Conservation (phyloP, 495 filamentous ascomycete species). For the Echria macrotheca region DNA sequence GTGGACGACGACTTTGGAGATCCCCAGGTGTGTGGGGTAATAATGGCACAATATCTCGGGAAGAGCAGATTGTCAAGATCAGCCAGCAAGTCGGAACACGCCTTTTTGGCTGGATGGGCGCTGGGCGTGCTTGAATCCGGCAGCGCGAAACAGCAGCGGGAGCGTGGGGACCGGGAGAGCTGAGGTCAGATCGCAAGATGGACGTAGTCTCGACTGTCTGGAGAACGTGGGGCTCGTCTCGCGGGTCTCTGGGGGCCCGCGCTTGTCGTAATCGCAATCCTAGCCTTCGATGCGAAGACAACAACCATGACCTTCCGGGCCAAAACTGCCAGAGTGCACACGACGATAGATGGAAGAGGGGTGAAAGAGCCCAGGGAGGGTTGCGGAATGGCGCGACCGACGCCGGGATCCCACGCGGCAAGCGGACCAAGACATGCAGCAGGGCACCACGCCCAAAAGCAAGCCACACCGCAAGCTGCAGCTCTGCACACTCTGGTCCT, state of each 20-base stretch:
- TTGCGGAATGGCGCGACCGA: slow-evolving; percentile 2
- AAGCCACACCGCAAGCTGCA: slow-evolving; percentile 5
- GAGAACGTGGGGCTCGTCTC: slow-evolving; percentile 14
- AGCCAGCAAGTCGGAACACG: slow-evolving; percentile 12
- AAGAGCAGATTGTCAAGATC: slow-evolving; percentile 10
- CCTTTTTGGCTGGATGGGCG: slow-evolving; percentile 13
- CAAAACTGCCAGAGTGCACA: too few relatives aligned
- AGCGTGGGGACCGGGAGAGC: not conserved
- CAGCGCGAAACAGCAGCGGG: not conserved
- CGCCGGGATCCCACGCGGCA: slow-evolving; percentile 5
- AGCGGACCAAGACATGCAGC: not conserved
- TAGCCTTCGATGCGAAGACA: slow-evolving; percentile 12
- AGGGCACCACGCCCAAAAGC: not conserved
- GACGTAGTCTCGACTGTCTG: slow-evolving; percentile 11
- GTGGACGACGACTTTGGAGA: slow-evolving; percentile 17
- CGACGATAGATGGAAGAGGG: too few relatives aligned
- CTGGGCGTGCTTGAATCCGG: not conserved
- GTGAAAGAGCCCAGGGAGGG: not conserved
- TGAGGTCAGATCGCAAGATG: slow-evolving; percentile 1
- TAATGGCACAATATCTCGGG: slow-evolving; percentile 1
- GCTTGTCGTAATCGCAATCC: not conserved
- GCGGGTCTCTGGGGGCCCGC: too few relatives aligned
- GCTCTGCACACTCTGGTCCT: not conserved
- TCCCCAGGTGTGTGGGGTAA: slow-evolving; percentile 18
- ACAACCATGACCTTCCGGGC: too few relatives aligned